phyloP scores from a whole-genome alignment of 2,329 filamentous ascomycete species.

The Aspergillus piperis region DNA sequence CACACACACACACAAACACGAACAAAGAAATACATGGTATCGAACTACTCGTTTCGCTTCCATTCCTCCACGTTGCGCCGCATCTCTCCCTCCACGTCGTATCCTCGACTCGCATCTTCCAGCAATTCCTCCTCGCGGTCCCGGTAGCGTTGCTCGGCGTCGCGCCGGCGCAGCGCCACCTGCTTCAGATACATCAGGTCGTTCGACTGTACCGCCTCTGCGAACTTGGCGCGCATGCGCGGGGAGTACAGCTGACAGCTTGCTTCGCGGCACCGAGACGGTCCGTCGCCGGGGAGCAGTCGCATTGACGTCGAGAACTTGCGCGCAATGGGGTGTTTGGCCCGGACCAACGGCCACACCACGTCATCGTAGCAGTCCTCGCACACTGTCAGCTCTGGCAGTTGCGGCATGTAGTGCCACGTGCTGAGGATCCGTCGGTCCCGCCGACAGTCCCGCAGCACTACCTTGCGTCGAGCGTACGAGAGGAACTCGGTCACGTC shows the following conservation, averaged over 20 bases:
- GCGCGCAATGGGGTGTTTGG: conserved; percentile 58
- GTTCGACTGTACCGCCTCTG: conserved; percentile 63
- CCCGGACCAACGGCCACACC: conserved; percentile 67
- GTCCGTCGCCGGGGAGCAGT: conserved; percentile 55
- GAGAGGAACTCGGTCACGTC: conserved; percentile 65
- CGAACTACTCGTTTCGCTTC: conserved; percentile 52
- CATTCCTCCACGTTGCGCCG: conserved; percentile 54
- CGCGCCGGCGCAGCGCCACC: conserved; percentile 58
- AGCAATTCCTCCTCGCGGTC: conserved; percentile 57
- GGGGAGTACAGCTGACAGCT: conserved; percentile 79
- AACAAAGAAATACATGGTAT: conserved; percentile 5
- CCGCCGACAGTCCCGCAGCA: conserved; percentile 64
- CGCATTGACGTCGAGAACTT: conserved; percentile 66
- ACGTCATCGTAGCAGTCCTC: conserved; percentile 82
- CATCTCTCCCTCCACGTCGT: conserved; percentile 51
- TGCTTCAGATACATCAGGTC: conserved; percentile 68
- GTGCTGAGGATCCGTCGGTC: conserved; percentile 63
- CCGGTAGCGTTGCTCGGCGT: conserved; percentile 62
- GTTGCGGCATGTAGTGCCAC: conserved; percentile 76
- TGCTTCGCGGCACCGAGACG: conserved; percentile 37
- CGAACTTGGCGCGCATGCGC: conserved; percentile 75
- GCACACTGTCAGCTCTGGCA: conserved; percentile 81
- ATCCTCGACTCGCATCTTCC: conserved; percentile 61
- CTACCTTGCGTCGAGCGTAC: conserved; percentile 61
- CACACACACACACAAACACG: too few species aligned